Base-by-base conservation (phyloP, 176 grass and related monocot genomes). In the Eragrostis nindensis region DNA sequence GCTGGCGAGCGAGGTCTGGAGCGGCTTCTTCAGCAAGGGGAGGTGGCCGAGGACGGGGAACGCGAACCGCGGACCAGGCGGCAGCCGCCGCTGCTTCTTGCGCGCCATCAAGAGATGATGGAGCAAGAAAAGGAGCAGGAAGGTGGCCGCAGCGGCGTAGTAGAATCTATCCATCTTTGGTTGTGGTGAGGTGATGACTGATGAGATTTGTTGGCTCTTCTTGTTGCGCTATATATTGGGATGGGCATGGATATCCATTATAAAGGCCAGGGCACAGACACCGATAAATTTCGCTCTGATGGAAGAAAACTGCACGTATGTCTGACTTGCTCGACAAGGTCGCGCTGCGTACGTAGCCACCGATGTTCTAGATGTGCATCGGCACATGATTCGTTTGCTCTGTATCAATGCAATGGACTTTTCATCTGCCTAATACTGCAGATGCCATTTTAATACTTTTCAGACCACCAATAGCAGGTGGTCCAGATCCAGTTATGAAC, bases 21-120 rank as follows among this genome's bases (percentile, higher is more conserved):
- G 68, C 21, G 91, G 84, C 36, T 70, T 70, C 36, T 88, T 90
- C 40, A 93, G 79, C 72, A 90, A 66, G 43, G 89, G 85, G 60
- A 90, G 87, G 44, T 94, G 91, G 38, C 88, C 85, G 18, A 90
- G 85, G 65, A 81, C 6, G 5, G 84, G 79, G 18, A 77, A 40
- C 30, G 84, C 76, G 45, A 73, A 32, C n/a, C 76, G 84, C 9
- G 87, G 91, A 2, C 52, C 12, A 4, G 74, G 83, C 1, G 29
- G 78, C 7, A 49, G 27, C n/a, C 21, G 75, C 7, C 1, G 44
- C 11, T 21, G 45, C 46, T 26, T 79, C 40, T n/a, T 41, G 18
- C 76, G 44, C 30, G 19, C 21, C 46, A 12, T 25, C 21, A 67
- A 11, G 62, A 79, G 47, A 30, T 7, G 46, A 8, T 41, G 62